phyloP scores from a whole-genome alignment of 1,284 basidiomycete genomes.

The Earliella scabrosa region DNA sequence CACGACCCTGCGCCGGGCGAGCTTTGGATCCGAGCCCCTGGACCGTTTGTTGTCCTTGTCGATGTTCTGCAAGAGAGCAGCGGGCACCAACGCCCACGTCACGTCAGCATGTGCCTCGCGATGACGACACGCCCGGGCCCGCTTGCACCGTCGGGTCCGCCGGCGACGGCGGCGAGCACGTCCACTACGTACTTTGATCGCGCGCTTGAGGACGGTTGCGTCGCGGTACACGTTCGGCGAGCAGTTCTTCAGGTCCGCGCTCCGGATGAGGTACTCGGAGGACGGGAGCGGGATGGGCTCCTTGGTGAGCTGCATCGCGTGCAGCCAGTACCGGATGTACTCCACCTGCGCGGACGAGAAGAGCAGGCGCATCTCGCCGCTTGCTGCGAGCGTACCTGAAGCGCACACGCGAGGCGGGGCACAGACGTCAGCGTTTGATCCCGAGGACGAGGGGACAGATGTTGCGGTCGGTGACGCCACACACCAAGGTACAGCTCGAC shows the following conservation, averaged over 20 bases:
- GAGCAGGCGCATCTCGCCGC: slow-evolving; percentile 71
- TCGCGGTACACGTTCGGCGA: slow-evolving; percentile 62
- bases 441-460: no score
- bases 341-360: slow-evolving; percentile 85
- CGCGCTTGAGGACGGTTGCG: slow-evolving; percentile 55
- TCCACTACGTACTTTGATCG: slow-evolving; percentile 53
- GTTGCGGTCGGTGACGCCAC: no score
- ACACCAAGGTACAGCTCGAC: slow-evolving; percentile 75
- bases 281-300: slow-evolving; percentile 70
- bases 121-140: neutral
- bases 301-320: slow-evolving; percentile 72
- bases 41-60: slow-evolving; percentile 79
- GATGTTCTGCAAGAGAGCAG: slow-evolving; percentile 51
- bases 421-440: no score
- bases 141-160: neutral
- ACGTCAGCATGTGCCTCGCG: neutral
- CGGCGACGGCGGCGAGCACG: slow-evolving; percentile 9
- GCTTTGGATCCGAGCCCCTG: slow-evolving; percentile 56
- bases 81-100: neutral
- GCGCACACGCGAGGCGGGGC: no score
- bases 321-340: slow-evolving; percentile 84
- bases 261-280: slow-evolving; percentile 68
- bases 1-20: slow-evolving; percentile 56
- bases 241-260: slow-evolving; percentile 55
- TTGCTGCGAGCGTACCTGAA: slow-evolving; percentile 64